These are phyloP conservation scores for Aspergillus indologenus DNA, from an alignment of 495 filamentous ascomycete genomes.

Conservation along the genomic window DNA sequence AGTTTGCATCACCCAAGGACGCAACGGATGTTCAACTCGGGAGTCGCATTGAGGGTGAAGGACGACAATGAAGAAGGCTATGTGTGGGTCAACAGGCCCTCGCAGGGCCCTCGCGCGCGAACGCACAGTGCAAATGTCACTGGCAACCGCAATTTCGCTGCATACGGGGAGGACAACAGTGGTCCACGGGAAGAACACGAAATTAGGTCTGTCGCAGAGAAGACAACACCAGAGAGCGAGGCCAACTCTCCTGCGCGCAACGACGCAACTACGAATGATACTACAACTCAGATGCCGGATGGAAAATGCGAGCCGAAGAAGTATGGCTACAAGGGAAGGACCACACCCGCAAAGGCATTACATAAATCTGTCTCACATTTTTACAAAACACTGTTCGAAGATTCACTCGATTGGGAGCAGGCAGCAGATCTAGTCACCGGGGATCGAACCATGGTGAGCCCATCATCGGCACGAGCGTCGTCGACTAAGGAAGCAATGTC, in stretches of 20 bases:
- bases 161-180: slow-evolving; percentile 3
- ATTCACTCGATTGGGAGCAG: slow-evolving; percentile 36
- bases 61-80: slow-evolving; percentile 15
- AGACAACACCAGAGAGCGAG: not conserved
- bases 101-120: not conserved
- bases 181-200: not conserved
- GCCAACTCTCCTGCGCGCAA: not conserved
- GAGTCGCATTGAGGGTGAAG: slow-evolving; percentile 23
- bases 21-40: slow-evolving; percentile 34
- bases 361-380: slow-evolving; percentile 16
- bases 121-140: not conserved
- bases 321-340: slow-evolving; percentile 12
- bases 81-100: not conserved
- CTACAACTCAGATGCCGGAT: not conserved
- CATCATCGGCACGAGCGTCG: not conserved
- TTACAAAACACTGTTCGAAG: slow-evolving; percentile 18
- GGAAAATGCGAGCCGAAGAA: not conserved
- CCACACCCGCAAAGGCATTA: slow-evolving; percentile 11
- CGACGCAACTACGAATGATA: not conserved
- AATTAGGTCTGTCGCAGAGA: not conserved
- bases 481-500: slow-evolving; percentile 31
- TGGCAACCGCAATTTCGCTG: not conserved
- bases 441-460: not conserved
- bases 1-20: slow-evolving; percentile 21
- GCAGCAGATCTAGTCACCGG: slow-evolving; percentile 60